Evolutionary conservation across 1,284 basidiomycete species (phyloP), one percentile per base, ranked within the genome.

Genomic region (Baeospora myosura): DNA sequence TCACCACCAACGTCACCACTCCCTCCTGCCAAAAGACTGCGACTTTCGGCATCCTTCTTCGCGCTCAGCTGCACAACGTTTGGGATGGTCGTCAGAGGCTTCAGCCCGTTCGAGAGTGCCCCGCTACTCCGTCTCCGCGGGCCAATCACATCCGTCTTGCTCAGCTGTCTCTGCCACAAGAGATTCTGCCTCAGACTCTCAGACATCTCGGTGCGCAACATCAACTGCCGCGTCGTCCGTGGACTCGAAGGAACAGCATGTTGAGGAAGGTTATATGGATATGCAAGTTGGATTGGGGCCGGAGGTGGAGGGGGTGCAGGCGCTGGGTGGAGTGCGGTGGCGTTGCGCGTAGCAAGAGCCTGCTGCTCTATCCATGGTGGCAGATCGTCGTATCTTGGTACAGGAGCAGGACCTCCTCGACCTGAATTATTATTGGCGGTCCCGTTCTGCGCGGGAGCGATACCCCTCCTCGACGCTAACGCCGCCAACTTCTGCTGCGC

Each of bases 181-280:
- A 95, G 56, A 53, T 93, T 88, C 38, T 84, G 69, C 16, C 91
- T 70, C 46, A 95, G 63, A 47, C 81, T 86, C 64, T 94, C 91
- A 35, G 86, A 86, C 56, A 95, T 68, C 62, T 95, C 91, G 17
- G 81, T 83, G 44, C 79, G 71, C 38, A 94, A 69, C 88, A 94
- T 93, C 53, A 79, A 75, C 37, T 86, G 71, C 3, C 90, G 74
- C 12, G 88, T 92, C 26, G 91, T 90, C 22, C 85, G 76, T 1
- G 91, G 91, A 1, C 89, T 88, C 51, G 84, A 83, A 0, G 89
- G 85, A 21, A 75, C 66, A 0, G 78, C 72, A 14, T 81, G 72
- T 1, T 69, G 64, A 0, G 85, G 84, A 20, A 88, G 69, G 51
- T 83, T 85, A 61, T 86, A 88, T 3, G 83, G 83, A 54, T 83